Conservation (phyloP, 306 rosid genomes). For the Fragaria iinumae region DNA sequence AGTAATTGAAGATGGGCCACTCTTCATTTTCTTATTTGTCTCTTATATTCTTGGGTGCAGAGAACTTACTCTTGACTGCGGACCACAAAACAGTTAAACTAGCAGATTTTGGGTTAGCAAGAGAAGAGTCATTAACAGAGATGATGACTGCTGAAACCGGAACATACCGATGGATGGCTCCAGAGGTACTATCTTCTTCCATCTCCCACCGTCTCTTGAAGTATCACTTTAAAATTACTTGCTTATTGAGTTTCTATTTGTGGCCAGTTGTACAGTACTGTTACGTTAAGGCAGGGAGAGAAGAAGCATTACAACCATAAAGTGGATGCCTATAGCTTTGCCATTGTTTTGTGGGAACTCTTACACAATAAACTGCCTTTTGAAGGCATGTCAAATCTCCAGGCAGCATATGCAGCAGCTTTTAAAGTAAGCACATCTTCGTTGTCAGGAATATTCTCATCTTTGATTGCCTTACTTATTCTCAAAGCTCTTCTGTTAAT, state of each 20-base stretch:
- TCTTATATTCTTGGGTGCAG: slow-evolving; percentile 44
- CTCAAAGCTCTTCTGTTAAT: not conserved
- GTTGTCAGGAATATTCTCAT: not conserved
- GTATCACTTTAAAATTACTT: not conserved
- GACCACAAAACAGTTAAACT: slow-evolving; percentile 79
- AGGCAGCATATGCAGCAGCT: slow-evolving; percentile 97
- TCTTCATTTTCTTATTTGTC: slow-evolving; percentile 8
- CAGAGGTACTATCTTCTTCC: slow-evolving; percentile 60
- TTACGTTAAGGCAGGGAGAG: slow-evolving; percentile 93
- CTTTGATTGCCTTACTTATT: slow-evolving; percentile 9
- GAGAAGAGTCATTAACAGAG: slow-evolving; percentile 92
- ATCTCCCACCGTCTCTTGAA: not conserved
- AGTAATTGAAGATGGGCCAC: not conserved
- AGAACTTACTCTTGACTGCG: slow-evolving; percentile 77
- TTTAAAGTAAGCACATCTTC: slow-evolving; percentile 56
- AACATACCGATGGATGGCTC: slow-evolving; percentile 98
- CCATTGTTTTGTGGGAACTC: slow-evolving; percentile 95
- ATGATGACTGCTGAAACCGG: slow-evolving; percentile 99
- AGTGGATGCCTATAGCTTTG: slow-evolving; percentile 93
- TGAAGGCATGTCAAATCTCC: slow-evolving; percentile 99
- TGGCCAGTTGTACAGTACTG: slow-evolving; percentile 85
- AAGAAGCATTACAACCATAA: slow-evolving; percentile 95
- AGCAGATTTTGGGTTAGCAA: slow-evolving; percentile 94
- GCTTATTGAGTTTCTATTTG: slow-evolving; percentile 29
- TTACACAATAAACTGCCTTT: slow-evolving; percentile 90